Base-by-base conservation (phyloP, 805 yeast genomes). In the Zygosaccharomyces pseudorouxii region DNA sequence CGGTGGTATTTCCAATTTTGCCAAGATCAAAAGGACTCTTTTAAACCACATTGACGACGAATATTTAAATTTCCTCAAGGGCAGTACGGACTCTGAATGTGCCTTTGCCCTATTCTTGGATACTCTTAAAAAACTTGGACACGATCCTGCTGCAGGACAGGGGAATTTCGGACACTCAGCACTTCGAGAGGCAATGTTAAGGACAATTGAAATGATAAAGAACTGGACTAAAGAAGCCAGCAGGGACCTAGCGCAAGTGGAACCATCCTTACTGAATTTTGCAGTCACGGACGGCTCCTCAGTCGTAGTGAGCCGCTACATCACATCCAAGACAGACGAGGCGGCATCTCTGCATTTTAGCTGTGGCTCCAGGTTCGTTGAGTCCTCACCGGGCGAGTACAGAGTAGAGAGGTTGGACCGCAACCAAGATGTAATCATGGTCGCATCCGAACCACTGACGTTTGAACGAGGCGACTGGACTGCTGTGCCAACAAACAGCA, bases 391-490 rank as follows among this genome's bases (percentile, higher is more conserved):
- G 1, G 96, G 97, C 18, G 86, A 89, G 60, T 93, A 88, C 71
- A 79, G 86, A 59, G 89, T 93, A 97, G 97, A 93, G 67, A 77
- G 99, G 47, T 73, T 87, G 51, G 95, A 90, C 67, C 76, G 97
- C 46, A 86, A 93, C 8, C 97, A 92, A 67, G 92, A 89, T 66
- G 92, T 93, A 14, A 84, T 92, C n/a, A 85, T 93, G 83, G 93
- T 93, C 43, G 96, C 99, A 1, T 85, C 95, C 14, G 99, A 93
- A 63, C 99, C 99, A 0, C 74, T 93, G 49, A 93, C 99, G 0
- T 93, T 93, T 66, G 98, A 93, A 70, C 73, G 99, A 48, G 92
- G 90, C 35, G 99, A 93, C 68, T 93, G 99, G 99, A 86, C 92
- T 45, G 84, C 97, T 3, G 95, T 93, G 0, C 98, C 98, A 2